Evolutionary conservation across 345 rosid species (phyloP).

Genomic region (Brassica nigra): DNA sequence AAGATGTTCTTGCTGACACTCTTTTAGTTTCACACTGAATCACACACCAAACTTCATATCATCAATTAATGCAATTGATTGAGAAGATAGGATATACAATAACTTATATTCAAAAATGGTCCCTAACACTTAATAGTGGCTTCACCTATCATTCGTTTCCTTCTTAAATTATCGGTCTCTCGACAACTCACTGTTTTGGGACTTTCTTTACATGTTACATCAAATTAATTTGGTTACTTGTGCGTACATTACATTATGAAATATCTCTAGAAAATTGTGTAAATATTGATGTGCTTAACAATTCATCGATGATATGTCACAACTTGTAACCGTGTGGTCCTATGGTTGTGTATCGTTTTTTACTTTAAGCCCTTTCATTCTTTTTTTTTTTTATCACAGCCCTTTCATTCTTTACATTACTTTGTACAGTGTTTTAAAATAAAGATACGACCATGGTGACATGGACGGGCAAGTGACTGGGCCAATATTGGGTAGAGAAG

Average conservation of each 20-base stretch:
- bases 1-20: constrained; percentile 32
- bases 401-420: not conserved
- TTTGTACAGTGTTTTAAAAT: constrained; percentile 3
- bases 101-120: constrained; percentile 30
- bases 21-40: constrained; percentile 30
- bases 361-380: not conserved
- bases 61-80: constrained; percentile 30
- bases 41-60: not conserved
- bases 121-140: constrained; percentile 32
- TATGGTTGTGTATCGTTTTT: constrained; percentile 1
- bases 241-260: not conserved
- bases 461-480: not conserved
- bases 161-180: constrained; percentile 26
- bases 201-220: not conserved
- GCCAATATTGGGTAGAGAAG: not conserved
- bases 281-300: not conserved
- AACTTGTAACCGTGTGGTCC: constrained; percentile 34
- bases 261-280: not conserved
- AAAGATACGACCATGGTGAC: not conserved
- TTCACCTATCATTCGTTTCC: constrained; percentile 26
- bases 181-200: constrained; percentile 5
- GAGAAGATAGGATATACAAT: constrained; percentile 29
- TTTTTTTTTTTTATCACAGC: too few species aligned
- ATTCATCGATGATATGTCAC: constrained; percentile 15
- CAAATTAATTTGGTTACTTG: not conserved